Base-by-base conservation (phyloP, 805 yeast species). In the Priceomyces haplophilus region DNA sequence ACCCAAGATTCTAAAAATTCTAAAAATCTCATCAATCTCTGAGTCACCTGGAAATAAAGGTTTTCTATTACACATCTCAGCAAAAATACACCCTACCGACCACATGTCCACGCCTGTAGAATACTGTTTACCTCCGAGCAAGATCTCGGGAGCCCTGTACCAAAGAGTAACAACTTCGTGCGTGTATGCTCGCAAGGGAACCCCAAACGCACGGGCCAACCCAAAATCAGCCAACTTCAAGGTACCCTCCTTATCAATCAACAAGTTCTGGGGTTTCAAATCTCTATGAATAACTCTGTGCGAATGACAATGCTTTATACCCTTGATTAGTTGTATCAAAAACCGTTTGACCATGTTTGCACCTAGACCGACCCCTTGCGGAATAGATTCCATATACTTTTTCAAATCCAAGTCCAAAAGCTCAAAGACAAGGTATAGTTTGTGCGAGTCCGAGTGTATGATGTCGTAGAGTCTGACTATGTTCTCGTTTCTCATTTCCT, bases 31-130 rank as follows among this genome's bases (percentile, higher is more conserved):
- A 62, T 93, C 99, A 58, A 93, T 95, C 62, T 93, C 99, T 8
- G 96, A 88, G 62, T 93, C 97, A 4, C 99, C 99, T 0, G 98
- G 96, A 68, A 93, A 91, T 41, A 93, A 65, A 7, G 99, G 97
- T 62, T 88, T 88, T 43, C 99, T 82, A 55, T 89, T 88, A 44
- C 90, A 88, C 98, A 93, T 90, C 62, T 93, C 99, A 5, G 97
- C 99, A 63, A 93, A 86, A 37, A 93, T 93, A 61, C 97, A 90
- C 12, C 99, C 99, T 47, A 91, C 86, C 8, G 97, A 88, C 99
- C 99, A 93, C 85, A 93, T 89, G 63, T 93, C 99, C 40, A 93
- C 97, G 15, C 98, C 97, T 0, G 98, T 93, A 27, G 97, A 88
- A 64, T 93, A 93, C 58, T 93, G 97, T 53, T 95, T 87, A 3